Evolutionary conservation across 306 rosid genomes (phyloP).

Genomic region (Cicer cuneatum): DNA sequence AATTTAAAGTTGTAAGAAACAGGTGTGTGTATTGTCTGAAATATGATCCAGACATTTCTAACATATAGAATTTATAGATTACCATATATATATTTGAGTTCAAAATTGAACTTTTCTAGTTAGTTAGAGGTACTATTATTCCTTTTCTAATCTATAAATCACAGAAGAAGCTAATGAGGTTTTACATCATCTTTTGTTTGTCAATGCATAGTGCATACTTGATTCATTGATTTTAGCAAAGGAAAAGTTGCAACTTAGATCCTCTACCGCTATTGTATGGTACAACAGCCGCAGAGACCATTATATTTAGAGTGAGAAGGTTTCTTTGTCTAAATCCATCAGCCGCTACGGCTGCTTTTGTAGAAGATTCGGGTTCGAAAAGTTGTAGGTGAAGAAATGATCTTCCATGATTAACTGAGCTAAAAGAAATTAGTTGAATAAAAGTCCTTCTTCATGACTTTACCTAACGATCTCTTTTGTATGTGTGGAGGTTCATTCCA

Average conservation of each 20-base stretch:
- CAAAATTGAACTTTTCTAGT: slow-evolving; percentile 8
- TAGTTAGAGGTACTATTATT: slow-evolving; percentile 1
- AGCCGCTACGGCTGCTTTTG: too few relatives aligned
- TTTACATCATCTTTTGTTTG: background rate
- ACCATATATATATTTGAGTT: background rate
- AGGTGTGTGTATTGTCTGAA: background rate
- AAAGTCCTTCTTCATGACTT: background rate
- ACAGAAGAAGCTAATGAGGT: background rate
- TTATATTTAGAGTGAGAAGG: too few relatives aligned
- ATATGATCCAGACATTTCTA: background rate
- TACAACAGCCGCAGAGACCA: too few relatives aligned
- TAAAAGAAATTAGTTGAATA: background rate
- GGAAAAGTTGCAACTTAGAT: background rate
- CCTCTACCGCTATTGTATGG: too few relatives aligned
- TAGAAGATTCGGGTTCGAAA: background rate
- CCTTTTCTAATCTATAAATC: background rate
- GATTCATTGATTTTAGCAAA: background rate
- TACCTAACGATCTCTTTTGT: background rate
- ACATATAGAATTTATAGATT: background rate
- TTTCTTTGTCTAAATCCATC: too few relatives aligned
- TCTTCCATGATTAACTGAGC: background rate
- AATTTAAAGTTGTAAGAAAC: background rate
- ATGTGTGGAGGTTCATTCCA: background rate
- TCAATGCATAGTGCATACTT: background rate
- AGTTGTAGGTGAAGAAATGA: slow-evolving; percentile 2